Percentiles rank a stretch among this genome's conserved stretches.
Evolutionary conservation across 164 flowering plant genomes (phyloP).

Genomic region (Nelumbo lutea): DNA sequence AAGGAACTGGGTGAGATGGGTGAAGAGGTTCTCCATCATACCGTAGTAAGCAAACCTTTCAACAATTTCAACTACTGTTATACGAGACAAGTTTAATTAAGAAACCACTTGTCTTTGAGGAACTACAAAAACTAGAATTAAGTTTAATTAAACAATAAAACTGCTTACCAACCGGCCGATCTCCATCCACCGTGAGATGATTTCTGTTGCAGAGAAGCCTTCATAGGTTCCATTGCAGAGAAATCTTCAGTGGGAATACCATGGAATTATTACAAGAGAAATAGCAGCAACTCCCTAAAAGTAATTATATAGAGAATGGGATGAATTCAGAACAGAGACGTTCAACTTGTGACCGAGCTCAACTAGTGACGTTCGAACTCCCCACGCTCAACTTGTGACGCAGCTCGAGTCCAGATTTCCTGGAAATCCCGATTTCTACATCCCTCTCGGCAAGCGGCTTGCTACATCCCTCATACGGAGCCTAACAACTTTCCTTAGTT

Average conservation of each 20-base stretch:
- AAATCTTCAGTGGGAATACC: no score
- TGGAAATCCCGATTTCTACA: conserved; percentile 2
- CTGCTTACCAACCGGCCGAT: conserved; percentile 30
- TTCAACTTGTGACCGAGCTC: no score
- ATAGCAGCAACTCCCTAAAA: no score
- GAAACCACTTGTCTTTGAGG: background rate
- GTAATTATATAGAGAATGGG: no score
- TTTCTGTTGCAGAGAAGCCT: background rate
- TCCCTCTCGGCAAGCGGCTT: conserved; percentile 75
- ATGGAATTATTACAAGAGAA: no score
- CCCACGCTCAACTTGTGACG: no score
- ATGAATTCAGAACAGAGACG: no score
- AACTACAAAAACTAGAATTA: background rate
- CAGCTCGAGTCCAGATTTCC: no score
- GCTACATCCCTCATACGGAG: conserved; percentile 85
- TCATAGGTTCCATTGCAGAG: background rate
- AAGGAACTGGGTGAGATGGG: conserved; percentile 40
- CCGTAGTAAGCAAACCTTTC: conserved; percentile 59
- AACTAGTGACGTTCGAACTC: no score
- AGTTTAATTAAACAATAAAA: background rate
- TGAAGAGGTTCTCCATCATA: conserved; percentile 43
- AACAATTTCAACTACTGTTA: conserved; percentile 56
- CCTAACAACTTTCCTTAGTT: conserved; percentile 68
- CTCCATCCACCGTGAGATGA: conserved; percentile 25
- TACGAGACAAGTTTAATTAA: background rate